phyloP scores from a whole-genome alignment of 2,329 filamentous ascomycete genomes.

The Plenodomus lindquistii region DNA sequence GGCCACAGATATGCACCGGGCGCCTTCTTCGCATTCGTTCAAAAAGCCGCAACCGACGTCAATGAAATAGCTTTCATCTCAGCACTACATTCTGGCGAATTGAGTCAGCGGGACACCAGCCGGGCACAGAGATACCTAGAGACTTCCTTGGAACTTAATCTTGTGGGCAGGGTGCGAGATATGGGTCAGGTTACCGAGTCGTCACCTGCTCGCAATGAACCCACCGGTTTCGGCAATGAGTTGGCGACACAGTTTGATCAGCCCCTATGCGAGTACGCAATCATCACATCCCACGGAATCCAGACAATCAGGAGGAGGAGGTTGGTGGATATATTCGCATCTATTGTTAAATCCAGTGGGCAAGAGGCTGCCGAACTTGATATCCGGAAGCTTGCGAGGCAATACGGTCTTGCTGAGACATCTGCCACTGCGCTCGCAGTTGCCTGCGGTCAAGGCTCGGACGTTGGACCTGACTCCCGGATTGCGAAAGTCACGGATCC shows the following conservation, averaged over 20 bases:
- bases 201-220: slow-evolving; percentile 64
- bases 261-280: slow-evolving; percentile 78
- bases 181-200: slow-evolving; percentile 76
- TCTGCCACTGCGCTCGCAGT: slow-evolving; percentile 91
- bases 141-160: slow-evolving; percentile 75
- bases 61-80: slow-evolving; percentile 78
- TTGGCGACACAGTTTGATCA: slow-evolving; percentile 94
- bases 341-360: slow-evolving; percentile 72
- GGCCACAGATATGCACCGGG: slow-evolving; percentile 74
- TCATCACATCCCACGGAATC: slow-evolving; percentile 88
- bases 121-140: slow-evolving; percentile 70
- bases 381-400: slow-evolving; percentile 78
- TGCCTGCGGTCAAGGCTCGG: slow-evolving; percentile 89
- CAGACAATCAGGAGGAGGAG: slow-evolving; percentile 82
- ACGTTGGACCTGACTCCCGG: slow-evolving; percentile 72
- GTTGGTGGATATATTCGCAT: slow-evolving; percentile 89
- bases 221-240: slow-evolving; percentile 88
- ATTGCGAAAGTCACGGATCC: slow-evolving; percentile 76
- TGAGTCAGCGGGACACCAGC: slow-evolving; percentile 62
- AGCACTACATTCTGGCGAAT: slow-evolving; percentile 84
- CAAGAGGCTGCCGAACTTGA: slow-evolving; percentile 82
- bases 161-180: slow-evolving; percentile 75
- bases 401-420: slow-evolving; percentile 87
- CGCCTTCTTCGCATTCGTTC: slow-evolving; percentile 85
- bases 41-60: slow-evolving; percentile 61